Conservation (phyloP, 2,329 filamentous ascomycete genomes). For the Fusarium torreyae region DNA sequence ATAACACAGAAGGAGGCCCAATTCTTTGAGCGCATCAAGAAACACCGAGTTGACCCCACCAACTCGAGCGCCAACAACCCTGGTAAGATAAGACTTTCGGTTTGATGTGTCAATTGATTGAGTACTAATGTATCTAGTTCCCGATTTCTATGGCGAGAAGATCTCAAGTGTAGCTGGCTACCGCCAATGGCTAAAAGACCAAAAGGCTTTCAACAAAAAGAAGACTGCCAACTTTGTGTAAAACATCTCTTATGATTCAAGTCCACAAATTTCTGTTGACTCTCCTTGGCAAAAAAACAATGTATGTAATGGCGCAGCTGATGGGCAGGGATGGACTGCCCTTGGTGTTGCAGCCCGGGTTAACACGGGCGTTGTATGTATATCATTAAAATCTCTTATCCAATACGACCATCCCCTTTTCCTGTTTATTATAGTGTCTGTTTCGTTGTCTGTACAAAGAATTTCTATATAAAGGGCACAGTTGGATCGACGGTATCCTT, state of each 20-base stretch:
- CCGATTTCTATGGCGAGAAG: constrained; percentile 99
- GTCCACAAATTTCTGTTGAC: constrained; percentile 6
- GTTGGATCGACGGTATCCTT: constrained; percentile 74
- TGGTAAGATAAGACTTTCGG: constrained; percentile 55
- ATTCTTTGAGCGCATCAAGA: constrained; percentile 93
- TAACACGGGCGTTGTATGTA: constrained; percentile 49
- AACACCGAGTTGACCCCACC: constrained; percentile 90
- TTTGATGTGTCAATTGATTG: background rate
- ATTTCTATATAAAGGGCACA: constrained; percentile 66
- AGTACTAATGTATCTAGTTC: constrained; percentile 68
- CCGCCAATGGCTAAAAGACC: constrained; percentile 96
- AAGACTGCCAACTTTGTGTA: constrained; percentile 79
- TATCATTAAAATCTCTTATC: constrained; percentile 50
- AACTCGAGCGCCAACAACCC: constrained; percentile 93
- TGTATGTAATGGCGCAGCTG: constrained; percentile 47
- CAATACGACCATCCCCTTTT: constrained; percentile 36
- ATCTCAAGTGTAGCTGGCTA: constrained; percentile 94
- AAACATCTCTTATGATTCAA: constrained; percentile 36
- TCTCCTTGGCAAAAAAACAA: constrained; percentile 30
- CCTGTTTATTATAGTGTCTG: constrained; percentile 30
- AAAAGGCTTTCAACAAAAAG: constrained; percentile 97
- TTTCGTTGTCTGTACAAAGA: background rate
- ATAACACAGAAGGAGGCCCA: constrained; percentile 93
- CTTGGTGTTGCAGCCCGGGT: constrained; percentile 36
- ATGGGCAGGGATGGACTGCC: constrained; percentile 33